Conservation (phyloP, 2,329 filamentous ascomycete genomes). For the Cordyceps tenuipes region DNA sequence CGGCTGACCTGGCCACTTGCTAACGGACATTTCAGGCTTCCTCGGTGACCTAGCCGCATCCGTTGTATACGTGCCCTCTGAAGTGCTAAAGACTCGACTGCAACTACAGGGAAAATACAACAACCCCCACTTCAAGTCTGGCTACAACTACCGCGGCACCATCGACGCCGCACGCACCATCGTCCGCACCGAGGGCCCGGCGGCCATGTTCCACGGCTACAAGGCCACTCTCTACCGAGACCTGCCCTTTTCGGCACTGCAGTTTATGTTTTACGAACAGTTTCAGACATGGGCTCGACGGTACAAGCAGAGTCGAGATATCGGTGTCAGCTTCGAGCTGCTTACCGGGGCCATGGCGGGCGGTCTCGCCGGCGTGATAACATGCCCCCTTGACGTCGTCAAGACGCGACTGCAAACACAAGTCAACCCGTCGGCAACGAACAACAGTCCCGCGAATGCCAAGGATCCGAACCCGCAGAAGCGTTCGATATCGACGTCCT, state of each 20-base stretch:
- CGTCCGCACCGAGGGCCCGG: slow-evolving; percentile 68
- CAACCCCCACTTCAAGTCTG: slow-evolving; percentile 86
- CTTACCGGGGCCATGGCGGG: slow-evolving; percentile 84
- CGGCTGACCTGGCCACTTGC: background rate
- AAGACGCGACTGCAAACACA: slow-evolving; percentile 97
- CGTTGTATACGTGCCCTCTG: slow-evolving; percentile 89
- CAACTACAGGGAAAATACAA: slow-evolving; percentile 93
- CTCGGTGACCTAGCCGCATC: slow-evolving; percentile 87
- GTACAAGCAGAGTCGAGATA: slow-evolving; percentile 72
- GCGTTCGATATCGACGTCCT: slow-evolving; percentile 79
- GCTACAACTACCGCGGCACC: slow-evolving; percentile 91
- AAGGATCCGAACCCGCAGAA: slow-evolving; percentile 43
- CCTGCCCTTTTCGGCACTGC: slow-evolving; percentile 87
- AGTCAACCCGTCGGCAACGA: slow-evolving; percentile 39
- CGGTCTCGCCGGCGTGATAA: slow-evolving; percentile 86
- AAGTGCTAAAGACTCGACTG: slow-evolving; percentile 93
- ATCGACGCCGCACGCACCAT: slow-evolving; percentile 81
- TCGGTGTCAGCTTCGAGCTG: slow-evolving; percentile 78
- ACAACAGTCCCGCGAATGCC: slow-evolving; percentile 17
- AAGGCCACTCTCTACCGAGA: slow-evolving; percentile 92
- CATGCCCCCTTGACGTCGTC: slow-evolving; percentile 92
- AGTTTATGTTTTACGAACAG: slow-evolving; percentile 98
- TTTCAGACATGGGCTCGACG: slow-evolving; percentile 73
- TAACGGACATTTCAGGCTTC: slow-evolving; percentile 52
- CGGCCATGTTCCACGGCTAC: slow-evolving; percentile 91